phyloP scores from a whole-genome alignment of 768 basidiomycete species.

The Hydnomerulius pinastri region DNA sequence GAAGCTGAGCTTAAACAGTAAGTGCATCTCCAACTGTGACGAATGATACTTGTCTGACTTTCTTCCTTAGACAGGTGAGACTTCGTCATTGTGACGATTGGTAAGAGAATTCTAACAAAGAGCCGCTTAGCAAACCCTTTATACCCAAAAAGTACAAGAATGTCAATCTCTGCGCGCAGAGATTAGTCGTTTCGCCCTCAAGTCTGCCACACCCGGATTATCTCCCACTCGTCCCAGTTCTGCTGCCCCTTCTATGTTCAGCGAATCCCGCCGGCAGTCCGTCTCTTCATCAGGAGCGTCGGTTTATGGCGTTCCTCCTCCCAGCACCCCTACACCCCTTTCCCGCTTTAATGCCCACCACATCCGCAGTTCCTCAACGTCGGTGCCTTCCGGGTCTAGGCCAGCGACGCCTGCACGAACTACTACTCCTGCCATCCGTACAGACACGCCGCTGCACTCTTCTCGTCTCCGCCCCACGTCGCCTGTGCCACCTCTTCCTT shows the following conservation, averaged over 20 bases:
- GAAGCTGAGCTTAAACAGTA: constrained; percentile 75
- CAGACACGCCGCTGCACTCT: constrained; percentile 33
- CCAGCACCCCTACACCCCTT: constrained; percentile 47
- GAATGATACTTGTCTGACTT: constrained; percentile 20
- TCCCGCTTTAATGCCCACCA: constrained; percentile 57
- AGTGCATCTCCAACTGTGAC: constrained; percentile 31
- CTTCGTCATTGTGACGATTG: constrained; percentile 15
- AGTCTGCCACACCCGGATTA: constrained; percentile 26
- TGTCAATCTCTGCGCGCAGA: constrained; percentile 68
- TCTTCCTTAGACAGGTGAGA: constrained; percentile 59
- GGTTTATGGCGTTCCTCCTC: constrained; percentile 36
- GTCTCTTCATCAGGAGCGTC: constrained; percentile 33
- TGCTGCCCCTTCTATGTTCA: constrained; percentile 20
- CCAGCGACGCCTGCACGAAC: constrained; percentile 35
- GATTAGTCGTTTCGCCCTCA: constrained; percentile 51
- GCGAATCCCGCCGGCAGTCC: constrained; percentile 32
- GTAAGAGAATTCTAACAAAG: constrained; percentile 11
- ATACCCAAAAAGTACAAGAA: constrained; percentile 71
- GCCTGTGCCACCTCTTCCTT: constrained; percentile 33
- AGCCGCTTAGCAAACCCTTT: constrained; percentile 53
- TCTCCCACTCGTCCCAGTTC: constrained; percentile 30
- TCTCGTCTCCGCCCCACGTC: constrained; percentile 31
- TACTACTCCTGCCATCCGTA: constrained; percentile 27
- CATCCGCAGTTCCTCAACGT: constrained; percentile 54
- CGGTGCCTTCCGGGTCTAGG: constrained; percentile 40